Base-by-base conservation (phyloP, 306 rosid genomes). In the Macrotyloma uniflorum region DNA sequence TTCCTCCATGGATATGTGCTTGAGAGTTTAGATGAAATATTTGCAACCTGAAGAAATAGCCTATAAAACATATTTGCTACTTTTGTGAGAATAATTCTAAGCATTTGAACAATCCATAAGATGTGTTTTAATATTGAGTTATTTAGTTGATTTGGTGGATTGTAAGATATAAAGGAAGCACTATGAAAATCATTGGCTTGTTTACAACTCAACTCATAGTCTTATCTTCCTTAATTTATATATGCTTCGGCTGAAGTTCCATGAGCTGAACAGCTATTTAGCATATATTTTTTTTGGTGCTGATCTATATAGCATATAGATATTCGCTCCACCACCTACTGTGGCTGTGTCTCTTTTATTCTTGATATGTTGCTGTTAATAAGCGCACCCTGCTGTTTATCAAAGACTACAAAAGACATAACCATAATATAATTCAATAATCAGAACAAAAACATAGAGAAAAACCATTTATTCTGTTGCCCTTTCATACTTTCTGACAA, bases 351-450 rank as follows among this genome's bases (percentile, higher is more conserved):
- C 15, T 26, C 36, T 28, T 43, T 28, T 59, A 35, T 28, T 40
- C 8, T 2, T 15, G 40, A 35, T 55, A 42, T 59, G 18, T 59
- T 59, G 30, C 36, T 15, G 10, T 43, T 43, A 2, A 28, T 19
- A 18, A 75, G 79, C 62, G 71, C 62, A 45, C 16, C 23, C 20
- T 74, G 5, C 32, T 75, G 23, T 64, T 61, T 75, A 45, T 45
- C 47, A 20, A 62, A 13, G 59, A 62, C 8, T n/a, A 45, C 33
- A 61, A 11, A 30, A 19, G 69, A 11, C 57, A 23, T 33, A 42
- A 74, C 30, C 69, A 58, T 61, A 45, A 28, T 43, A 74, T 59
- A 59, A 43, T 59, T 74, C 59, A 36, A 23, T 72, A 46, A 38
- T 30, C 23, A 47, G 16, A 42, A 13, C 46, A 24, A 28, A 42